phyloP scores from a whole-genome alignment of 805 yeast species.

The Suhomyces kilbournensis region DNA sequence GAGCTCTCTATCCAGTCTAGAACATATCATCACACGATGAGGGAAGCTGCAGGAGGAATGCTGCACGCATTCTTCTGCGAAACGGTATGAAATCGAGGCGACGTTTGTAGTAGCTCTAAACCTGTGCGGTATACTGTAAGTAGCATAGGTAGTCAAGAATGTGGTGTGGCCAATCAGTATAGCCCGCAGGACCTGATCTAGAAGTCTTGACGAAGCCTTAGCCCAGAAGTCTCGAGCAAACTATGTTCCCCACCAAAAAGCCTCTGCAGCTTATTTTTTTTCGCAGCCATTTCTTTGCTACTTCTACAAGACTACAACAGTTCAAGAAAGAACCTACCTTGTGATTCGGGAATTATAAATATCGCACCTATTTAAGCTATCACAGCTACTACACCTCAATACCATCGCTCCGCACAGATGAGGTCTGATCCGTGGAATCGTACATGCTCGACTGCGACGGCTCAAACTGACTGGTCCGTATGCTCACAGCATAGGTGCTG shows the following conservation, averaged over 20 bases:
- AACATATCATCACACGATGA: too few species aligned
- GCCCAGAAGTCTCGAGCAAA: too few species aligned
- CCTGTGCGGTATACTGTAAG: neutral
- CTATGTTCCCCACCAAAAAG: too few species aligned
- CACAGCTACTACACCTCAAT: neutral
- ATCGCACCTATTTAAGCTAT: neutral
- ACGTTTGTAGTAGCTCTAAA: neutral
- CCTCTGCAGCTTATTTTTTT: neutral
- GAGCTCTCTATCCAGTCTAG: too few species aligned
- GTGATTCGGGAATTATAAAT: too few species aligned
- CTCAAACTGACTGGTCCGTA: conserved; percentile 14
- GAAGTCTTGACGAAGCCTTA: too few species aligned
- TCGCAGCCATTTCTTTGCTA: neutral
- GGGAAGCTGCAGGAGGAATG: neutral
- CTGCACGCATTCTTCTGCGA: neutral
- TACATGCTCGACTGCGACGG: conserved; percentile 13
- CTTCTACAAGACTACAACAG: neutral
- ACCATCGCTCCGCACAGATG: conserved; percentile 8
- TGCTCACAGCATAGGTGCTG: conserved; percentile 17
- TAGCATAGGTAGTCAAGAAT: neutral
- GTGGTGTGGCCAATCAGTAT: neutral
- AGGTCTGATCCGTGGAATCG: conserved; percentile 13
- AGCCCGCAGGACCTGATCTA: too few species aligned
- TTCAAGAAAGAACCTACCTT: neutral
- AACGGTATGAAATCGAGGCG: neutral